phyloP scores from a whole-genome alignment of 1,284 basidiomycete species.

The Porodaedalea pini region DNA sequence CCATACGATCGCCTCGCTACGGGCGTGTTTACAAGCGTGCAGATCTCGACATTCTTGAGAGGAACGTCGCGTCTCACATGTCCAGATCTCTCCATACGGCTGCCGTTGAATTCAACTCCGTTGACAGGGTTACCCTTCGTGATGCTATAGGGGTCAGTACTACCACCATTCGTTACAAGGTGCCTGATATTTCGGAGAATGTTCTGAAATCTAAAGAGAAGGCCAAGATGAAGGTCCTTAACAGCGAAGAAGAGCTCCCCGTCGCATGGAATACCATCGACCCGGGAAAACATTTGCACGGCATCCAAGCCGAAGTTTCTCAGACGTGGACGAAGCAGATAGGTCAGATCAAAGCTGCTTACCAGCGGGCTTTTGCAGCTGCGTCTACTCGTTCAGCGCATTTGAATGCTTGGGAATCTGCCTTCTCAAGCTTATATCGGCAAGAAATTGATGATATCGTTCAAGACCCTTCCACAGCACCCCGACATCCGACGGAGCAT shows the following conservation, averaged over 20 bases:
- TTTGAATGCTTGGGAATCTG: constrained; percentile 48
- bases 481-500: constrained; percentile 39
- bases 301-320: constrained; percentile 31
- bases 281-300: constrained; percentile 28
- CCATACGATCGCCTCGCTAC: constrained; percentile 52
- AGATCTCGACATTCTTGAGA: constrained; percentile 57
- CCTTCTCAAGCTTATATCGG: constrained; percentile 45
- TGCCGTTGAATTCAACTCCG: not conserved
- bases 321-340: constrained; percentile 37
- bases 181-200: not conserved
- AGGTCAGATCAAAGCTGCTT: constrained; percentile 33
- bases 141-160: not conserved
- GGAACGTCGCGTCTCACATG: constrained; percentile 55
- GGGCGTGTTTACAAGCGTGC: constrained; percentile 60
- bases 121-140: not conserved
- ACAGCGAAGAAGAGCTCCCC: constrained; percentile 16
- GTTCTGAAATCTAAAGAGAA: not conserved
- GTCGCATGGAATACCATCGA: constrained; percentile 23
- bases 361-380: constrained; percentile 35
- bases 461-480: constrained; percentile 34
- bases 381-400: constrained; percentile 47
- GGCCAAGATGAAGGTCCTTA: constrained; percentile 9
- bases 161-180: not conserved
- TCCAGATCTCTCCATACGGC: constrained; percentile 35
- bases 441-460: constrained; percentile 41